Evolutionary conservation across 208 protist genomes (phyloP), one percentile per base, ranked within the genome.

Genomic region (Naegleria fowleri): DNA sequence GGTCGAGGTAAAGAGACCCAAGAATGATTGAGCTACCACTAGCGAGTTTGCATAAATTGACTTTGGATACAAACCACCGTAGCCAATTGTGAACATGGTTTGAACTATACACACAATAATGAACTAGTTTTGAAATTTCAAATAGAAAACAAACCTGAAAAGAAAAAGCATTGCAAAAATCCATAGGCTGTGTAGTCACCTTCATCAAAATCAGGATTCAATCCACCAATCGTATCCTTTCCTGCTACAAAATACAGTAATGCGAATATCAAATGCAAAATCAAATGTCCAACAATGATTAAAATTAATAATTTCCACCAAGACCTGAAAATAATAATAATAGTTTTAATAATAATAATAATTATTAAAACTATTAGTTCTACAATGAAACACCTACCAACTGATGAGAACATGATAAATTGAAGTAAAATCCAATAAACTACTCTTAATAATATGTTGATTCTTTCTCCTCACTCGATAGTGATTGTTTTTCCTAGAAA

Each of bases 241-340:
- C 67, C 67, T 36, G 67, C 67, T 13, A 36, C 67, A 36, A 79
- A 79, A 79, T 79, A 79, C n/a, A 33, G 6, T 33, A 79, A 79
- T 36, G 67, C 67, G n/a, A 79, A 79, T 36, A 36, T 33, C 29
- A 79, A 36, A 79, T 79, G 67, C 6, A 79, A 33, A 7, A 36
- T 79, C n/a, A 79, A 79, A 36, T 79, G 29, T 0, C 3, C 19
- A 19, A 79, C 19, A 36, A 79, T 79, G 0, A 79, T 29, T 79
- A 79, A 79, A 36, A 79, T 36, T 36, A 79, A n/a, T 79, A 79
- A 79, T 79, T 79, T 79, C 67, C 67, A 79, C 67, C 67, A 79
- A 36, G 67, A 79, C 55, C 55, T 67, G 19, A 29, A 67, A 3
- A 67, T 58, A n/a, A n/a, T n/a, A n/a, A n/a, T n/a, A n/a, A n/a